Conservation (phyloP, 2,329 filamentous ascomycete genomes). For the Trichoderma afroharzianum region DNA sequence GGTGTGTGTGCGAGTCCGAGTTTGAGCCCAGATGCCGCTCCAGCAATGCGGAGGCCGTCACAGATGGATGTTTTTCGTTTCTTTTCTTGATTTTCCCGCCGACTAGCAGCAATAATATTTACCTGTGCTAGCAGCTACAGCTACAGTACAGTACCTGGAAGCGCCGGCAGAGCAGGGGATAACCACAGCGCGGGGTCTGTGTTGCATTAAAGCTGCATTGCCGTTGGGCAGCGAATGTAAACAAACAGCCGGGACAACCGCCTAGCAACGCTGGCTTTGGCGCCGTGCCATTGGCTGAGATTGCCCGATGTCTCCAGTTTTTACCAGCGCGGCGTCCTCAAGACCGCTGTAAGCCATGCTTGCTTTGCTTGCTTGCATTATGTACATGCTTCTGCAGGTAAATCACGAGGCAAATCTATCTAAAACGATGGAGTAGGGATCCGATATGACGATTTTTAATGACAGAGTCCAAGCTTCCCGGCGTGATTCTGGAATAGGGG, state of each 20-base stretch:
- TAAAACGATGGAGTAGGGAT: conserved; percentile 12
- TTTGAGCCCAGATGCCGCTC: background rate
- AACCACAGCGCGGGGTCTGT: conserved; percentile 24
- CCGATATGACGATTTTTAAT: background rate
- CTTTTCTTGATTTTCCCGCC: background rate
- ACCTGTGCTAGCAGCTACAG: background rate
- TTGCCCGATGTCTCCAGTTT: background rate
- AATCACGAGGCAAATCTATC: conserved; percentile 7
- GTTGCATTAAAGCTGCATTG: conserved; percentile 13
- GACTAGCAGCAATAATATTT: background rate
- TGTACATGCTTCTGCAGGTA: conserved; percentile 8
- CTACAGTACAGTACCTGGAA: conserved; percentile 9
- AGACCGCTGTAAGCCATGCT: background rate
- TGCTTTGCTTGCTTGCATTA: conserved; percentile 7
- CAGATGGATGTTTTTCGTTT: conserved; percentile 12
- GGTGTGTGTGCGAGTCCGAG: background rate
- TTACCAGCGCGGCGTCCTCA: background rate
- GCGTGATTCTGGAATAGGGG: background rate
- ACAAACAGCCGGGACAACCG: conserved; percentile 23
- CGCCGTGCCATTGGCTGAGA: background rate
- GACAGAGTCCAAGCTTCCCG: background rate
- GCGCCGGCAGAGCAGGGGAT: conserved; percentile 10
- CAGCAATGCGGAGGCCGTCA: conserved; percentile 15
- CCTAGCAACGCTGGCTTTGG: conserved; percentile 22
- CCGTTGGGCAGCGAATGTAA: conserved; percentile 22